Percentiles rank a stretch among this genome's conserved stretches.
phyloP scores from a whole-genome alignment of 257 asterid genomes.

The Primulina huaijiensis region DNA sequence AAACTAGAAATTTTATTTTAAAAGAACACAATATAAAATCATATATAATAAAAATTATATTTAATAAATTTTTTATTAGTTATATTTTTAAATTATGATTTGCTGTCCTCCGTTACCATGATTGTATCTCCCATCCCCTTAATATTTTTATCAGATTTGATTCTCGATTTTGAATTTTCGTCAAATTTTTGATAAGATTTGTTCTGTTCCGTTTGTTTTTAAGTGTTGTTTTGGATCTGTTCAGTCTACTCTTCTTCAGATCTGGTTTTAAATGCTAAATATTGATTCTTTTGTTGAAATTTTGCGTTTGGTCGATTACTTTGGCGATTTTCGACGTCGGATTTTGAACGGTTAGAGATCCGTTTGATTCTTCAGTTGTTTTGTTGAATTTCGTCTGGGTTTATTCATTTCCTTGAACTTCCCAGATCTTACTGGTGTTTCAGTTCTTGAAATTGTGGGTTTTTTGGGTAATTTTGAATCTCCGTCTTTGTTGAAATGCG shows the following conservation, averaged over 20 bases:
- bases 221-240: slow-evolving; percentile 40
- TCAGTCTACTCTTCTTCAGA: slow-evolving; percentile 34
- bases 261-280: slow-evolving; percentile 42
- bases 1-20: too few species aligned
- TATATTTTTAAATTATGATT: too few species aligned
- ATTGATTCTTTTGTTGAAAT: slow-evolving; percentile 29
- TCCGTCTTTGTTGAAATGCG: slow-evolving; percentile 21
- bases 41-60: too few species aligned
- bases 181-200: slow-evolving; percentile 18
- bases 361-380: slow-evolving; percentile 16
- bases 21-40: too few species aligned
- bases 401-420: neutral
- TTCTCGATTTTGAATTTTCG: slow-evolving; percentile 7
- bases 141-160: neutral
- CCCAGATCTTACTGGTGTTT: slow-evolving; percentile 23
- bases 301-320: slow-evolving; percentile 1
- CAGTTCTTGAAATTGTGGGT: neutral
- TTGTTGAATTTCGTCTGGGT: slow-evolving; percentile 13
- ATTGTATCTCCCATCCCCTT: neutral
- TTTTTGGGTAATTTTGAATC: neutral
- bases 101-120: neutral
- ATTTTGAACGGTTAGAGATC: slow-evolving; percentile 23
- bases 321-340: slow-evolving; percentile 14
- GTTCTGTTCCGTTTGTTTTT: slow-evolving; percentile 16
- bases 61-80: too few species aligned